Evolutionary conservation across 169 alveolate species (phyloP).

Genomic region (Cyclospora cayetanensis): DNA sequence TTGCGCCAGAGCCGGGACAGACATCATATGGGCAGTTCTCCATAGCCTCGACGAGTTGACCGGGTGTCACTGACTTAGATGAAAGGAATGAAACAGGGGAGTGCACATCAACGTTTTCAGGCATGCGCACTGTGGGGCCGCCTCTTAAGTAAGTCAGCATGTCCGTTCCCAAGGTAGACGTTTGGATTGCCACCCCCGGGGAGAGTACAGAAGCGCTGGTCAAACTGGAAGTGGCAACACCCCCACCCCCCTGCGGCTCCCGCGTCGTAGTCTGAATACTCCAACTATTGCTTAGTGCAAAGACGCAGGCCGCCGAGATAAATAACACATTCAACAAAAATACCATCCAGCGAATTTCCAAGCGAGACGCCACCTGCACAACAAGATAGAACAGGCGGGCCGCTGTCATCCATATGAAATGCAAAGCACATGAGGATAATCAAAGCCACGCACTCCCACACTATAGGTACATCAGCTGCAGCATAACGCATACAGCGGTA

Average conservation of each 20-base stretch:
- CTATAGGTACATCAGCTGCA: not conserved
- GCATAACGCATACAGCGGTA: not conserved
- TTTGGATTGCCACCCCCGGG: slow-evolving; percentile 18
- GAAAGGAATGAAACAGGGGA: slow-evolving; percentile 20
- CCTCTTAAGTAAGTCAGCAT: slow-evolving; percentile 5
- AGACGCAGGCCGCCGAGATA: slow-evolving; percentile 87
- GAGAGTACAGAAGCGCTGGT: slow-evolving; percentile 7
- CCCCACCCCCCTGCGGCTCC: not conserved
- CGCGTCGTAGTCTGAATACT: slow-evolving; percentile 10
- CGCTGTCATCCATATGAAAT: no score
- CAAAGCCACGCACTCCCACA: not conserved
- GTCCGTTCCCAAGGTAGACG: not conserved
- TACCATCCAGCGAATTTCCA: slow-evolving; percentile 79
- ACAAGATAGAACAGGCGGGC: not conserved
- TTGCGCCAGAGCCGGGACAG: not conserved
- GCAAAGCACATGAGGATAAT: not conserved
- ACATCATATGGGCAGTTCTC: not conserved
- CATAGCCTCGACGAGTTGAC: not conserved
- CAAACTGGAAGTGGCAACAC: not conserved
- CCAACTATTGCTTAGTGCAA: slow-evolving; percentile 87
- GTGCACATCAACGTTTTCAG: not conserved
- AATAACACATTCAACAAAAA: slow-evolving; percentile 82
- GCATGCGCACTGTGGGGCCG: not conserved
- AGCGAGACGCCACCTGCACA: slow-evolving; percentile 60
- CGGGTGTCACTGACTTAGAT: no score